Base-by-base conservation (phyloP, 2,329 filamentous ascomycete genomes). In the Cladophialophora immunda region DNA sequence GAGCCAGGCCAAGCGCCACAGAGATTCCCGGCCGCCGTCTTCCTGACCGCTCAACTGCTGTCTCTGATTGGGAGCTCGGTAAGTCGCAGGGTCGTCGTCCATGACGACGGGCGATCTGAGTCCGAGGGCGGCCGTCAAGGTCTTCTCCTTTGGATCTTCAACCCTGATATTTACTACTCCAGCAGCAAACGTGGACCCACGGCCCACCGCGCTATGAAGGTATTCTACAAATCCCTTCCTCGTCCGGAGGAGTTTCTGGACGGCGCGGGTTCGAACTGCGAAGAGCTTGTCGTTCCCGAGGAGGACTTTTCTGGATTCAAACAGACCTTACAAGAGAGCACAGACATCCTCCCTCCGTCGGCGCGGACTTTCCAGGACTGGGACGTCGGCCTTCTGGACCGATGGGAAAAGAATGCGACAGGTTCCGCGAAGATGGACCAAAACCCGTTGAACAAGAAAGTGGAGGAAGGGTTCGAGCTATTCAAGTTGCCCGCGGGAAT, bases 151-250 rank as follows among this genome's bases (percentile, higher is more conserved):
- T 89, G 87, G 87, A 79, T 87, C 62, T 89, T 89, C 76, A 87
- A 87, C 7, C 85, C 86, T 0, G 83, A 87, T 65, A 79, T 89
- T 47, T 81, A 81, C 58, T 85, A 87, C 69, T 87, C 87, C 1
- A 84, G 81, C 9, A 83, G 82, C 19, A 68, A 59, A 50, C 65
- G 69, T 17, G 68, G 66, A 4, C 70, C 67, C 8, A 77, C 81
- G 52, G 72, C 76, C 2, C 77, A 78, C 56, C 81, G 84, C n/a
- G 85, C 85, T 1, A 81, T 86, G 78, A 89, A 89, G 70, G 77
- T 88, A 22, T 82, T 89, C 65, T 89, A 83, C 73, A 80, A 84
- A 68, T 58, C 70, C 2, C 64, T 76, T 2, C 54, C 65, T 0
- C 72, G 81, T 63, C 75, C 76, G 5, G 76, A 77, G 25, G 71